Base-by-base conservation (phyloP, 2,329 filamentous ascomycete genomes). In the Sarocladium strictum region DNA sequence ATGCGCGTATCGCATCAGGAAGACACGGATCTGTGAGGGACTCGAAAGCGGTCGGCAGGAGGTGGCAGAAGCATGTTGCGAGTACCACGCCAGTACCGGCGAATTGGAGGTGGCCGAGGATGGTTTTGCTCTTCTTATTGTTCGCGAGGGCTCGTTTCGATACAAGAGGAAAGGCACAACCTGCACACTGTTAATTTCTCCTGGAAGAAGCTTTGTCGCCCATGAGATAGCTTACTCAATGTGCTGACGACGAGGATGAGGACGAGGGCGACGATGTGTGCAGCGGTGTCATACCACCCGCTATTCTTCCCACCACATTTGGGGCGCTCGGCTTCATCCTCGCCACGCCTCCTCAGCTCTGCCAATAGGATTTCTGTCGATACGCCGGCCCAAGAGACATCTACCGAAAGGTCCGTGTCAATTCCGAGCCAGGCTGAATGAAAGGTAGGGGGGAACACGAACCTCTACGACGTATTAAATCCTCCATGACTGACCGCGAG, bases 71-170 rank as follows among this genome's bases (percentile, higher is more conserved):
- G 54, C 89, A 89, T 1, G 89, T 94, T 11, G 90, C 89, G 58
- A 94, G 86, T n/a, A 94, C 75, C 19, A 94, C 90, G 56, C 89
- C 89, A 1, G 89, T 94, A 64, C 89, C 87, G 60, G 90, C 87
- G 71, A 90, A 87, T 59, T 87, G 83, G 62, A 83, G 85, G 58
- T 85, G 73, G 66, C 87, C 86, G 58, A 87, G 77, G 61, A 87
- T 76, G 21, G 69, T 76, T 58, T 76, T 77, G 33, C 32, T 53
- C 40, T 21, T 26, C 50, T 53, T 53, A 33, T 40, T 53, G 35
- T 53, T 53, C 85, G 84, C 54, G 79, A 78, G 53, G 75, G 78
- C 74, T 59, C 81, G 78, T 53, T 80, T 78, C 10, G 83, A 85
- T 54, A 89, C 69, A 32, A 89, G 72, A 1, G 86, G 86, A 53